Evolutionary conservation across 371 early-diverging fungal genomes (phyloP), one percentile per base, ranked within the genome.

Genomic region (Apophysomyces elegans): DNA sequence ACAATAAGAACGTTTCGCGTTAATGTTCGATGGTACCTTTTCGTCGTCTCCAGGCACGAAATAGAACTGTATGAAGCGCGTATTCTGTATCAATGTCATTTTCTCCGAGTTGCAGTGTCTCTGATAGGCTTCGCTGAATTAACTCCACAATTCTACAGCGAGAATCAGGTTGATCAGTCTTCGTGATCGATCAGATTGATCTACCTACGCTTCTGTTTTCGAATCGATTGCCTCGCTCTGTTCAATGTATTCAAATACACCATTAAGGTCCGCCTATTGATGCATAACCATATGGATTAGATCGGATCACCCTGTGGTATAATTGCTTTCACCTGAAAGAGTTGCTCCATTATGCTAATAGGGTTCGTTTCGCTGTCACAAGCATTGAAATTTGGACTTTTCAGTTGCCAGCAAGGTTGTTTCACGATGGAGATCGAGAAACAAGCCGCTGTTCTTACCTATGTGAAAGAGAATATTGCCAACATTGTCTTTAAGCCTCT

Each of bases 401-500:
- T 41, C 16, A 12, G 14, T 41, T 54, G 21, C 7, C 41, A 37
- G 36, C 56, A 43, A 38, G 37, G 32, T 16, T 39, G 13, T 50
- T 37, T 26, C 39, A 41, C 64, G 7, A 61, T 67, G 63, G 62
- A 62, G 12, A 13, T 38, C 32, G 62, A 16, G 5, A 38, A 45
- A 26, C 43, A 43, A 47, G 44, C 44, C 36, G 26, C 13, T 13
- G 59, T 70, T 12, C 58, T 70, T 9, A 16, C 37, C 9, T 72
- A 67, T 60, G 39, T 70, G 8, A 21, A 57, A 3, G 41, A 36
- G 14, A 62, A 82, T 61, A 21, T 78, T 13, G 70, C 67, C 45
- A 59, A 8, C 7, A 79, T 84, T 63, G 70, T 72, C 2, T 84
- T 77, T 63, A 84, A 83, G 59, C 67, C 81, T 3, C 62, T 84